These are phyloP conservation scores for Eustoma russellianum DNA, from an alignment of 257 asterid species.

Conservation along the genomic window DNA sequence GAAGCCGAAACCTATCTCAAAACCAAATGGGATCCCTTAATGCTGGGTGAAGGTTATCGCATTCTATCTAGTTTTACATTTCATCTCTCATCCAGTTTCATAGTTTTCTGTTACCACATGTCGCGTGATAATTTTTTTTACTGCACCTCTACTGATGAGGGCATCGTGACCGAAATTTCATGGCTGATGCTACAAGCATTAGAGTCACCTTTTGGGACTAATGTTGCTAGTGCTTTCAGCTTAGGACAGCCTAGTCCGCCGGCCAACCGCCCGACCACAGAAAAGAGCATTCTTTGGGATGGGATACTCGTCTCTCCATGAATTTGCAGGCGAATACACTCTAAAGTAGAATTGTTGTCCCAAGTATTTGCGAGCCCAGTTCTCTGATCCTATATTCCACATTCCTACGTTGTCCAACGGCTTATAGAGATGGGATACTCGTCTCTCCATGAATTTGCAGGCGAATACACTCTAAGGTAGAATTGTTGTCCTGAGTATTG, in stretches of 20 bases:
- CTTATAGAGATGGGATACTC: constrained; percentile 33
- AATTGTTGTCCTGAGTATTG: constrained; percentile 37
- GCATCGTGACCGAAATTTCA: neutral
- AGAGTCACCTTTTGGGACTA: constrained; percentile 29
- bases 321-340: constrained; percentile 27
- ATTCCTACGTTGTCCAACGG: constrained; percentile 45
- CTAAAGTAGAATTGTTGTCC: constrained; percentile 44
- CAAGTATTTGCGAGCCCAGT: constrained; percentile 38
- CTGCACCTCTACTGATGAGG: too few relatives aligned
- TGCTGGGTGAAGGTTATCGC: too few relatives aligned
- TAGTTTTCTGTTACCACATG: too few relatives aligned
- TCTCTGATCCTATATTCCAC: constrained; percentile 40
- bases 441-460: constrained; percentile 38
- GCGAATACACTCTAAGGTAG: constrained; percentile 28
- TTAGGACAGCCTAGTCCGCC: constrained; percentile 16
- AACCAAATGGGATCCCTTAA: neutral
- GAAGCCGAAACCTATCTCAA: neutral
- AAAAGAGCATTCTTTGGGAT: constrained; percentile 29
- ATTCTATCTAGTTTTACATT: too few relatives aligned
- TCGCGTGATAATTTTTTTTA: too few relatives aligned
- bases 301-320: constrained; percentile 37
- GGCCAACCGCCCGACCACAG: constrained; percentile 36
- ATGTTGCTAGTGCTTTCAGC: neutral
- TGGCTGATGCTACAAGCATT: neutral
- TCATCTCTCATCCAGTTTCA: too few relatives aligned